These are phyloP conservation scores for Halteria grandinella DNA, from an alignment of 73 alveolate species.

Conservation along the genomic window DNA sequence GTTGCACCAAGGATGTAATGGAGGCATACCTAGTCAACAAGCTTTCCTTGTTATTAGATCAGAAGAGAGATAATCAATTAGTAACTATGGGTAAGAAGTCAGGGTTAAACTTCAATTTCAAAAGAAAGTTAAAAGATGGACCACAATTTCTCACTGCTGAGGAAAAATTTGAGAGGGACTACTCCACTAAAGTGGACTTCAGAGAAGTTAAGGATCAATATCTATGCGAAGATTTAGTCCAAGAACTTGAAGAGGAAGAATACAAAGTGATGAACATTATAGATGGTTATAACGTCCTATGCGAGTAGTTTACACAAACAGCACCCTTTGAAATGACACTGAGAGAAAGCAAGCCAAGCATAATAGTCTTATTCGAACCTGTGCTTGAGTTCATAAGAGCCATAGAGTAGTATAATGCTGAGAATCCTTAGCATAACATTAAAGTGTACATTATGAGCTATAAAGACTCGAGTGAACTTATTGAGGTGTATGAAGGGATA, in stretches of 20 bases:
- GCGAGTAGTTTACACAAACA: background rate
- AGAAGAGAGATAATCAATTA: slow-evolving; percentile 30
- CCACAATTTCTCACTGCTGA: too few species aligned
- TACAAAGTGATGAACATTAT: background rate
- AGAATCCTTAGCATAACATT: background rate
- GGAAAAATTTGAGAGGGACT: too few species aligned
- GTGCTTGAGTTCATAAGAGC: slow-evolving; percentile 35
- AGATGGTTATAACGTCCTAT: slow-evolving; percentile 29
- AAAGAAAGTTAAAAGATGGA: too few species aligned
- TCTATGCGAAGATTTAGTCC: too few species aligned
- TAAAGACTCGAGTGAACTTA: slow-evolving; percentile 34
- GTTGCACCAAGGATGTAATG: background rate
- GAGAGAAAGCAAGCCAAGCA: slow-evolving; percentile 5
- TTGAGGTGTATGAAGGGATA: slow-evolving; percentile 16
- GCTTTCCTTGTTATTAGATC: slow-evolving; percentile 12
- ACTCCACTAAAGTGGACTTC: too few species aligned
- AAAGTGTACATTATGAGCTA: slow-evolving; percentile 19
- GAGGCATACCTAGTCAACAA: slow-evolving; percentile 6
- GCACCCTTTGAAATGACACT: slow-evolving; percentile 22
- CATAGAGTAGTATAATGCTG: slow-evolving; percentile 41
- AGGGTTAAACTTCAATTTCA: too few species aligned
- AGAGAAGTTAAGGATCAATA: too few species aligned
- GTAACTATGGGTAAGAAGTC: too few species aligned
- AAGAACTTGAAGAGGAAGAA: slow-evolving; percentile 8
- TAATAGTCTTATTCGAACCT: slow-evolving; percentile 24